A percentile compares a stretch with the other conserved stretches of the same genome.
These are phyloP conservation scores for Clohesyomyces aquaticus DNA, from an alignment of 495 filamentous ascomycete species.

Conservation along the genomic window DNA sequence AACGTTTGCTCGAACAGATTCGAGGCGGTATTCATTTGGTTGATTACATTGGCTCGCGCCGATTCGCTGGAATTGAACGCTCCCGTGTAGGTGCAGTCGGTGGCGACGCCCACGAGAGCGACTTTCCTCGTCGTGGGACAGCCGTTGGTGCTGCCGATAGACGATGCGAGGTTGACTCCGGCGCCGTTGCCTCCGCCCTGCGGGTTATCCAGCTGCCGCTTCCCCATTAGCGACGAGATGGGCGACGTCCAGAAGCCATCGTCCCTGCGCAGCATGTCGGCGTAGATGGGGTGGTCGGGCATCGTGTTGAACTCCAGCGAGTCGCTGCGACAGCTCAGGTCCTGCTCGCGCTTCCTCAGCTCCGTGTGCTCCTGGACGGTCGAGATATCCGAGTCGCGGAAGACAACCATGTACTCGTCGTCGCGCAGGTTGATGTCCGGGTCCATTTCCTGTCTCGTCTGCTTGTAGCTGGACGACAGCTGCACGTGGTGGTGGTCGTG, in stretches of 20 bases:
- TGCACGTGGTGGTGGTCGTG: slow-evolving; percentile 89
- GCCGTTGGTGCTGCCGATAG: slow-evolving; percentile 79
- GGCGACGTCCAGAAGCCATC: slow-evolving; percentile 59
- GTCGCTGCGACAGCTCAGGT: slow-evolving; percentile 64
- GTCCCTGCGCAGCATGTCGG: slow-evolving; percentile 47
- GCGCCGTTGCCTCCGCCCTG: slow-evolving; percentile 73
- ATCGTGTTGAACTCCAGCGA: slow-evolving; percentile 70
- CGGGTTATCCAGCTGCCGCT: slow-evolving; percentile 57
- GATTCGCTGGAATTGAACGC: slow-evolving; percentile 63
- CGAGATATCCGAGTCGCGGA: slow-evolving; percentile 82
- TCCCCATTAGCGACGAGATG: slow-evolving; percentile 60
- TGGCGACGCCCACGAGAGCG: slow-evolving; percentile 87
- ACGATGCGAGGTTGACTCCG: slow-evolving; percentile 77
- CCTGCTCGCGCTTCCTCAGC: slow-evolving; percentile 50
- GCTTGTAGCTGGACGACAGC: slow-evolving; percentile 70
- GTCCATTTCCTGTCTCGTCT: slow-evolving; percentile 74
- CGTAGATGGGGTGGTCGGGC: slow-evolving; percentile 67
- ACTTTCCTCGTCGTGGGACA: slow-evolving; percentile 89
- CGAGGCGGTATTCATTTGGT: slow-evolving; percentile 83
- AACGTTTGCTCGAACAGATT: slow-evolving; percentile 85
- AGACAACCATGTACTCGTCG: slow-evolving; percentile 87
- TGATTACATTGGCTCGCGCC: slow-evolving; percentile 74
- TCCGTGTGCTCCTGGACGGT: slow-evolving; percentile 51
- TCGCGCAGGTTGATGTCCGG: slow-evolving; percentile 60
- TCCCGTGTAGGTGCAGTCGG: slow-evolving; percentile 83